Base-by-base conservation (phyloP, 1,284 basidiomycete species). In the Boletus chippewaensis region DNA sequence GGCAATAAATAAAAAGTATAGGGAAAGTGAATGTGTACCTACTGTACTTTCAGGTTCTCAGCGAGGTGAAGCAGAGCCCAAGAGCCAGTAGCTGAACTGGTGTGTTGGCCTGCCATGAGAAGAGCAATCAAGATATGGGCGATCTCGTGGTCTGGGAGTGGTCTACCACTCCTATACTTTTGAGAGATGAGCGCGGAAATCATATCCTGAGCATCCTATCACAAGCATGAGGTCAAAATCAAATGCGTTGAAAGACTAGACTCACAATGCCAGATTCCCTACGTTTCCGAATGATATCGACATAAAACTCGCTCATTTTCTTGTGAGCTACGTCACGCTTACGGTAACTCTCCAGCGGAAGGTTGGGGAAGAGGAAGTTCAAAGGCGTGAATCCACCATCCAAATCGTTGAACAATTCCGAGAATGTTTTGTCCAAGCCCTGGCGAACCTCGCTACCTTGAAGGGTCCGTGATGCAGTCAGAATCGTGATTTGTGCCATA, bases 21-120 rank as follows among this genome's bases (percentile, higher is more conserved):
- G 5, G 9, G 6, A 31, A 50, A 13, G 15, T n/a, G 9, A 24
- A 34, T 7, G 22, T 11, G 12, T 2, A 79, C 84, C 64, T 63
- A 91, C 87, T 82, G 83, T 54, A 95, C 63, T 24, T 92, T 84
- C 1, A 81, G 81, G 50, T 84, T 77, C 57, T 81, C 73, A n/a
- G 93, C 95, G 18, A 99, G 71, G 61, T 96, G 91, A 44, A 98
- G 79, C 36, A 99, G 75, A n/a, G 87, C 71, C 96, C 96, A 99
- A 5, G 91, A 85, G 22, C 84, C 83, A 10, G 92, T 91, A 0
- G 95, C 89, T 16, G 93, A 95, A 60, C 87, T 91, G 0, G 96
- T 99, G 73, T 99, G 96, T 72, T 99, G 96, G 24, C 96, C 96
- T 36, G 95, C 95, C 93, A 95, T 95, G 57, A 95, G 81, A 42